Evolutionary conservation across 169 alveolate species (phyloP).

Genomic region (Cryptosporidium canis): DNA sequence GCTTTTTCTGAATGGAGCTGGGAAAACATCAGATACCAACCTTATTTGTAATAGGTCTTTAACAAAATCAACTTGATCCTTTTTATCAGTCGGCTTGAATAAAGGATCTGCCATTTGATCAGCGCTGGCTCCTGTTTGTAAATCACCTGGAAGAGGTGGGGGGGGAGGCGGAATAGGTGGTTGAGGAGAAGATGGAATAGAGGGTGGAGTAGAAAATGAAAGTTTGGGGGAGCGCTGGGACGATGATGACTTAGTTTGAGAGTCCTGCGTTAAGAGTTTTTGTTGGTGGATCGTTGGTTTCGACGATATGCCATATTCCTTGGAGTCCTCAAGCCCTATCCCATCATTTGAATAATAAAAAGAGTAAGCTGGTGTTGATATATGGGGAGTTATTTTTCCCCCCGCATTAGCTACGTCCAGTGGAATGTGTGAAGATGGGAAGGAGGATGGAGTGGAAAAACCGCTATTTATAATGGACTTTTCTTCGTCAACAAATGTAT

Average conservation of each 20-base stretch:
- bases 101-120: neutral
- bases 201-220: neutral
- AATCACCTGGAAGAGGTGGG: constrained; percentile 10
- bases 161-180: neutral
- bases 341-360: neutral
- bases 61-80: neutral
- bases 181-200: neutral
- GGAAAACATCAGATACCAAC: neutral
- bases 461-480: too few relatives aligned
- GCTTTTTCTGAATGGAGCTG: neutral
- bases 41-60: neutral
- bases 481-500: too few relatives aligned
- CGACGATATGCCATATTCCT: too few relatives aligned
- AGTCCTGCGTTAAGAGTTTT: too few relatives aligned
- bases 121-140: neutral
- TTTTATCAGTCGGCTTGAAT: neutral
- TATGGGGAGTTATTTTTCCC: too few relatives aligned
- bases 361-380: neutral
- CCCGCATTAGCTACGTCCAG: too few relatives aligned
- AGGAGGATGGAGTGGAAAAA: too few relatives aligned
- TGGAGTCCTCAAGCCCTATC: too few relatives aligned
- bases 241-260: too few relatives aligned
- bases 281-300: too few relatives aligned
- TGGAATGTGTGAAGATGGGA: too few relatives aligned
- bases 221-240: neutral